phyloP scores from a whole-genome alignment of 2,329 filamentous ascomycete species.

The Phialocephala subalpina region DNA sequence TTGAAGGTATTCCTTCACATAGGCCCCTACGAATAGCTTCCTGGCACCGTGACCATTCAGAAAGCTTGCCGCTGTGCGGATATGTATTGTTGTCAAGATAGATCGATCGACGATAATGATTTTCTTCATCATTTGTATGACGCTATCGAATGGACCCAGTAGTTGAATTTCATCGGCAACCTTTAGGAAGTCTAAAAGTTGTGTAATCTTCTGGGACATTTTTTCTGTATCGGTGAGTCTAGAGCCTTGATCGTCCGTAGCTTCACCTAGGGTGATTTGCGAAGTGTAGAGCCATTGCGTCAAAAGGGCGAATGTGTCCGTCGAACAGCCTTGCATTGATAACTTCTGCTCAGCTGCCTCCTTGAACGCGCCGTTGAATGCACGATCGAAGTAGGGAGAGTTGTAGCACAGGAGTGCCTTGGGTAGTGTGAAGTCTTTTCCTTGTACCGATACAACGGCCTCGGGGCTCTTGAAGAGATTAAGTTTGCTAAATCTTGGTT shows the following conservation, averaged over 20 bases:
- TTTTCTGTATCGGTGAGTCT: neutral
- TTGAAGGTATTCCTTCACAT: slow-evolving; percentile 10
- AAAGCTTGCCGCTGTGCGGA: slow-evolving; percentile 19
- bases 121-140: slow-evolving; percentile 5
- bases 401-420: slow-evolving; percentile 26
- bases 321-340: slow-evolving; percentile 1
- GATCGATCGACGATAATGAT: neutral
- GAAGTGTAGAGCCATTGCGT: slow-evolving; percentile 17
- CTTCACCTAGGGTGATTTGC: neutral
- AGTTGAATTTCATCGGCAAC: slow-evolving; percentile 23
- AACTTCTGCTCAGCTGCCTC: slow-evolving; percentile 18
- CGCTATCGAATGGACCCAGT: slow-evolving; percentile 20
- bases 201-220: slow-evolving; percentile 11
- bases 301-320: slow-evolving; percentile 1
- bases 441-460: slow-evolving; percentile 22
- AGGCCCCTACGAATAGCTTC: slow-evolving; percentile 20
- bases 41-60: slow-evolving; percentile 16
- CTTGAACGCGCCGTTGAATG: slow-evolving; percentile 29
- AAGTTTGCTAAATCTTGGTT: slow-evolving; percentile 1
- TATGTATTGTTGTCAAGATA: slow-evolving; percentile 15
- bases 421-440: slow-evolving; percentile 10
- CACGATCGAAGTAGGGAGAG: slow-evolving; percentile 27
- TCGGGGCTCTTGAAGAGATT: slow-evolving; percentile 5
- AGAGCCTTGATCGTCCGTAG: neutral
- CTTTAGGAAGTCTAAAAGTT: slow-evolving; percentile 22